Base-by-base conservation (phyloP, 1,284 basidiomycete genomes). In the Nidula niveotomentosa region DNA sequence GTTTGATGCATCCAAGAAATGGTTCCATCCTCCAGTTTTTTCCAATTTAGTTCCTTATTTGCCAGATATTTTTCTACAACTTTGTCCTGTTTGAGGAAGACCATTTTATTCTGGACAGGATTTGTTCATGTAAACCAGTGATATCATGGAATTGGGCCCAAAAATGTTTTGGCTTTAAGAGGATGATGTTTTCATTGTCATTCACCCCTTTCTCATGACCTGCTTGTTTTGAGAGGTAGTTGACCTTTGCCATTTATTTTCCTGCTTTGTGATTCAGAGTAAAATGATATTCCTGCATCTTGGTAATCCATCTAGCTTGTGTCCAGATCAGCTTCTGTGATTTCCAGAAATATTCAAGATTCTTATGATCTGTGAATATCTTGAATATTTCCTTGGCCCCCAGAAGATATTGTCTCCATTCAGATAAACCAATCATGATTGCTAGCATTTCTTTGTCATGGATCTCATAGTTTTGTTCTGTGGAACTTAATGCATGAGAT, bases 361-460 rank as follows among this genome's bases (percentile, higher is more conserved):
- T 58, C 15, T 53, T 43, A 30, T 58, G 55, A 49, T 58, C 55
- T 2, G 52, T 52, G 8, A 51, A 51, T 2, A 56, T 55, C 30
- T 57, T 36, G 18, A 54, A 44, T 17, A 34, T 30, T 1, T 43
- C 12, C 30, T 43, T 34, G 2, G 44, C 10, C 18, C 57, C 53
- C 49, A 45, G 12, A 12, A 59, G 45, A 46, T 39, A 51, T 13
- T 52, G 55, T 48, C 51, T 33, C 55, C 55, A 62, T 23, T 54
- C 49, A 15, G 58, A 41, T n/a, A 62, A 43, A 18, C 52, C 56
- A 17, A n/a, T 8, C 6, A 62, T 54, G 13, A 60, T 62, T 1
- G 45, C 57, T 7, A 60, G 53, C 23, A 62, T 23, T 52, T 62
- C 60, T 23, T 52, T 47, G 48, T 62, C 59, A 41, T 59, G 53